These are phyloP conservation scores for Backusella psychrophila DNA, from an alignment of 192 early-diverging fungal species.

Conservation along the genomic window DNA sequence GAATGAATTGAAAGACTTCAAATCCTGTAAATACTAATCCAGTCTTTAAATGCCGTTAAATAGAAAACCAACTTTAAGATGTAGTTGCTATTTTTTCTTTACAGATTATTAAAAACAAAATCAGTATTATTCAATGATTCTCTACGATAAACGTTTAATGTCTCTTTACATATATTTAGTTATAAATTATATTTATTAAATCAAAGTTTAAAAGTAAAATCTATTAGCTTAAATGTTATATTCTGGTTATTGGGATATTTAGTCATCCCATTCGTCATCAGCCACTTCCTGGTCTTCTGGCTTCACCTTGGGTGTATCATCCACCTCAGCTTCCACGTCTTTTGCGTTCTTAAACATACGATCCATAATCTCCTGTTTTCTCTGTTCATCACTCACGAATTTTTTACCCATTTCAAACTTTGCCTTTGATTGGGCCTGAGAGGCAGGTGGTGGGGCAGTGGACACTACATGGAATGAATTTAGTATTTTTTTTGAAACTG, in stretches of 20 bases:
- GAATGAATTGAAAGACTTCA: too few species aligned
- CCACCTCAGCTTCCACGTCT: constrained; percentile 19
- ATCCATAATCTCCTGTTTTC: constrained; percentile 28
- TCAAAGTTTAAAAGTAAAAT: neutral
- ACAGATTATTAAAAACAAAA: too few species aligned
- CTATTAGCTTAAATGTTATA: neutral
- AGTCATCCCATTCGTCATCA: constrained; percentile 36
- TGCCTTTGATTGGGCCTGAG: constrained; percentile 16
- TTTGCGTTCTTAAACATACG: constrained; percentile 39
- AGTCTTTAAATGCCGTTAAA: too few species aligned
- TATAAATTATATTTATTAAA: neutral
- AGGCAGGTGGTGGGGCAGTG: constrained; percentile 21
- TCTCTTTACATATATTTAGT: too few species aligned
- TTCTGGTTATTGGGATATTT: neutral
- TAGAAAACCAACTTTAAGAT: too few species aligned
- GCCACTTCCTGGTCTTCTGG: constrained; percentile 31
- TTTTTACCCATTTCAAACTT: constrained; percentile 37
- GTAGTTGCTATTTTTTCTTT: too few species aligned
- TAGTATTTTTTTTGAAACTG: neutral
- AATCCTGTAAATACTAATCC: too few species aligned
- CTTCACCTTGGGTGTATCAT: neutral
- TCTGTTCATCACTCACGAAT: constrained; percentile 26
- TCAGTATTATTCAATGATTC: neutral
- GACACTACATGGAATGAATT: constrained; percentile 15
- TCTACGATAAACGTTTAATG: neutral